These are phyloP conservation scores for Colletotrichum neosansevieriae DNA, from an alignment of 2,329 filamentous ascomycete species.

Conservation along the genomic window DNA sequence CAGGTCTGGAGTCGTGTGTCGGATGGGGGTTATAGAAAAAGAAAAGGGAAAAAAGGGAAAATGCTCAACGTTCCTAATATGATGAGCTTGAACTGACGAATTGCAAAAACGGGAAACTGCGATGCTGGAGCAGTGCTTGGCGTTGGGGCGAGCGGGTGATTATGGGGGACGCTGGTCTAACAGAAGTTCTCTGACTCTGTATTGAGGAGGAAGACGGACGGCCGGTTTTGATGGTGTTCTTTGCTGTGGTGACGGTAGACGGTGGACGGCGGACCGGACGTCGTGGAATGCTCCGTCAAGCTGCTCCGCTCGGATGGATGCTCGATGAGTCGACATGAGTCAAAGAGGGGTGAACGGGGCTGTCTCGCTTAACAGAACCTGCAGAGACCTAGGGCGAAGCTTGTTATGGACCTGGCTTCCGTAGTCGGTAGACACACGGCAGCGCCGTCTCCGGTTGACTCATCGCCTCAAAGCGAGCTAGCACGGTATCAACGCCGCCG, in stretches of 20 bases:
- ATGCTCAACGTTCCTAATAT: constrained; percentile 34
- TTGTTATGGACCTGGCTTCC: neutral
- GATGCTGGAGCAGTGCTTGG: constrained; percentile 27
- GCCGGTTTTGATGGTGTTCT: constrained; percentile 17
- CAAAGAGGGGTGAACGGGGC: constrained; percentile 14
- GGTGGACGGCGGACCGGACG: constrained; percentile 13
- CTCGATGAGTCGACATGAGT: constrained; percentile 36
- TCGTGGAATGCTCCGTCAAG: constrained; percentile 25
- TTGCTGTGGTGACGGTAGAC: constrained; percentile 3
- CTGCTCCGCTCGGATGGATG: constrained; percentile 5
- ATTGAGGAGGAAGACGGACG: neutral
- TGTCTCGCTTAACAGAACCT: neutral
- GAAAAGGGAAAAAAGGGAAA: constrained; percentile 6
- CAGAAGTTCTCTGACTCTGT: neutral
- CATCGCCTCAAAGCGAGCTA: constrained; percentile 7
- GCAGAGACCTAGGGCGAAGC: fast-evolving
- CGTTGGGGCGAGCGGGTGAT: constrained; percentile 13
- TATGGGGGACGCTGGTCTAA: constrained; percentile 14
- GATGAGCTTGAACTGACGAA: constrained; percentile 40
- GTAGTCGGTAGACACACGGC: neutral
- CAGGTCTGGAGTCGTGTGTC: neutral
- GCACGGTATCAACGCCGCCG: neutral
- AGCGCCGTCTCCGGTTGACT: constrained; percentile 20
- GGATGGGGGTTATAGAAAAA: too few relatives aligned
- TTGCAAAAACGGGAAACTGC: constrained; percentile 29